Base-by-base conservation (phyloP, 169 alveolate species). In the Plasmodium knowlesi region DNA sequence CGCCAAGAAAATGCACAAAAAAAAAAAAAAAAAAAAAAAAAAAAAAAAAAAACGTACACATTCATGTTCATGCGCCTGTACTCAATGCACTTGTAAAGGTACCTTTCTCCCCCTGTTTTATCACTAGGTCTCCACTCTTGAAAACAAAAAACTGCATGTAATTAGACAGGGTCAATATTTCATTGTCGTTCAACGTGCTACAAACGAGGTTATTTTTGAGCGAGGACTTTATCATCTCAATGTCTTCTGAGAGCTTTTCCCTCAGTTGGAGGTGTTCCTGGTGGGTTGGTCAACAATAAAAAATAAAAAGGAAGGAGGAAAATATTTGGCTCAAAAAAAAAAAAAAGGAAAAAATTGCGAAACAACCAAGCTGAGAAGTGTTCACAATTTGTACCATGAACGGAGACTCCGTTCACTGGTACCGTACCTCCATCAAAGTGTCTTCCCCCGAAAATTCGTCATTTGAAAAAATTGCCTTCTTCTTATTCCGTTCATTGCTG, bases 101-200 rank as follows among this genome's bases (percentile, higher is more conserved):
- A 95, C 97, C 98, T 54, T 92, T 96, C 50, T 94, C 97, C 16
- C 99, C 99, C 84, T 98, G 98, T 39, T 93, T 93, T 53, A 96
- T 96, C 28, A 97, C 99, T 41, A 96, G 78, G 78, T 98, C 97
- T n/a, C 98, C 99, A 54, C 73, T 70, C 54, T 96, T 95, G 84
- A 96, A 97, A 53, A 95, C 97, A 86, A 95, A 98, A 83, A 95
- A 97, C 39, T 97, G 97, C 98, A 98, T 98, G 43, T 98, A 96
- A 32, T 96, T 96, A 43, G 97, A 97, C 86, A 98, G 95, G n/a
- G 99, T 98, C 28, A 96, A 94, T 50, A 98, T 94, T 86, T 98
- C 99, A 53, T 95, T 94, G 25, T 97, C 99, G 83, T 98, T 98
- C 80, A 98, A 84, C 8, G 98, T 92, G 12, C 97, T 93, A 53